Percentiles rank a stretch among this genome's conserved stretches.
These are phyloP conservation scores for Paxillus rubicundulus DNA, from an alignment of 768 basidiomycete species.

Conservation along the genomic window DNA sequence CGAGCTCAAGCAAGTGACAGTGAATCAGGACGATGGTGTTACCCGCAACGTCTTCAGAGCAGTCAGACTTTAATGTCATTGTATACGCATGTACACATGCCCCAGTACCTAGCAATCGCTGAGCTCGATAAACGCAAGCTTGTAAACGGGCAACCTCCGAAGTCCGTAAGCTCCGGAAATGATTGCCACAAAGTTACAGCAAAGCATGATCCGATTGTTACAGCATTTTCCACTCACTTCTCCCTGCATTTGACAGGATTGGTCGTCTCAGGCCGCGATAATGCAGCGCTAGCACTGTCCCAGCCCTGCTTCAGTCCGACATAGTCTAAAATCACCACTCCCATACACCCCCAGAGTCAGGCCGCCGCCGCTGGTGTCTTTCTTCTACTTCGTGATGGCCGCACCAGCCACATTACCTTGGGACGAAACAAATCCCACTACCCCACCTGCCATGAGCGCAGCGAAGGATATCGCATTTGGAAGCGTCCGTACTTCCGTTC, in stretches of 20 bases:
- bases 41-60: conserved; percentile 48
- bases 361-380: not conserved
- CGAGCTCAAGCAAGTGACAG: conserved; percentile 44
- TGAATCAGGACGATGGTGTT: conserved; percentile 56
- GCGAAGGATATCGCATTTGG: conserved; percentile 56
- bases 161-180: conserved; percentile 9
- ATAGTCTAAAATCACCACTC: not conserved
- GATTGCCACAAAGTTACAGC: not conserved
- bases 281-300: conserved; percentile 20
- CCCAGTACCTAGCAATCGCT: too few species aligned
- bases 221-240: conserved; percentile 18
- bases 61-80: too few species aligned
- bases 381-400: conserved; percentile 13
- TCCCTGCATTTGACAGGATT: conserved; percentile 22
- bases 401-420: conserved; percentile 3
- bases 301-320: not conserved
- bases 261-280: conserved; percentile 18
- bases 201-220: conserved; percentile 4
- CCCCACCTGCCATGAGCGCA: conserved; percentile 20
- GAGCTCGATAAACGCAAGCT: too few species aligned
- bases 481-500: conserved; percentile 42
- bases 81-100: too few species aligned
- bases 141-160: too few species aligned
- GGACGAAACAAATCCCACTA: conserved; percentile 13
- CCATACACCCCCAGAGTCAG: not conserved